These are phyloP conservation scores for Cetradonia linearis DNA, from an alignment of 495 filamentous ascomycete species.

Conservation along the genomic window DNA sequence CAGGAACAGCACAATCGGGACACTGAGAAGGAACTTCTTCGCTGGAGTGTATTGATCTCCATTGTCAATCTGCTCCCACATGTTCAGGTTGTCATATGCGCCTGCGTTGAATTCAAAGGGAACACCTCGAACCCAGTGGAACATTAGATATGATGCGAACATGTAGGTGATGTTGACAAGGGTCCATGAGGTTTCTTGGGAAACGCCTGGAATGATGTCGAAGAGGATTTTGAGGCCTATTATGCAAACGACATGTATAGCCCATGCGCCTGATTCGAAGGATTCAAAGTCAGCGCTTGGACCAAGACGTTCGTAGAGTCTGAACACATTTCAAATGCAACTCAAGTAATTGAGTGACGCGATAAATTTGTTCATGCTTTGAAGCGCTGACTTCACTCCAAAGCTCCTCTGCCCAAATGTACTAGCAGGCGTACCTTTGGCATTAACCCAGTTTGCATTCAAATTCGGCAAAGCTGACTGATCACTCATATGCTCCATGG, in stretches of 20 bases:
- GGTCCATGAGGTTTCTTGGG: conserved; percentile 96
- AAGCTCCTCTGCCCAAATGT: neutral
- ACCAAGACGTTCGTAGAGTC: neutral
- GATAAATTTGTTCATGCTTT: neutral
- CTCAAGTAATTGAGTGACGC: neutral
- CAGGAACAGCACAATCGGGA: conserved; percentile 88
- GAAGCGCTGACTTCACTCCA: neutral
- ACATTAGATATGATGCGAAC: conserved; percentile 98
- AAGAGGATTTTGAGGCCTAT: conserved; percentile 83
- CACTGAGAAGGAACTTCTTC: conserved; percentile 94
- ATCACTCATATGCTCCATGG: conserved; percentile 89
- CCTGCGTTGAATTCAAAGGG: conserved; percentile 99
- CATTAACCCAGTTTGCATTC: conserved; percentile 98
- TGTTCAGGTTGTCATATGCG: conserved; percentile 97
- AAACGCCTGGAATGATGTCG: conserved; percentile 87
- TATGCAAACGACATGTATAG: conserved; percentile 90
- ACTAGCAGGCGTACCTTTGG: conserved; percentile 62
- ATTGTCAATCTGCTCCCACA: conserved; percentile 99
- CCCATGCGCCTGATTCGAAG: conserved; percentile 70
- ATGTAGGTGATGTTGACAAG: conserved; percentile 98
- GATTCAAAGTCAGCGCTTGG: neutral
- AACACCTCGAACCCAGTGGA: conserved; percentile 95
- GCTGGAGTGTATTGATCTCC: conserved; percentile 96
- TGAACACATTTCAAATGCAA: neutral
- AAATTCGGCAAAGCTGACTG: conserved; percentile 89